These are phyloP conservation scores for Diaporthe humulicola DNA, from an alignment of 2,329 filamentous ascomycete genomes.

Conservation along the genomic window DNA sequence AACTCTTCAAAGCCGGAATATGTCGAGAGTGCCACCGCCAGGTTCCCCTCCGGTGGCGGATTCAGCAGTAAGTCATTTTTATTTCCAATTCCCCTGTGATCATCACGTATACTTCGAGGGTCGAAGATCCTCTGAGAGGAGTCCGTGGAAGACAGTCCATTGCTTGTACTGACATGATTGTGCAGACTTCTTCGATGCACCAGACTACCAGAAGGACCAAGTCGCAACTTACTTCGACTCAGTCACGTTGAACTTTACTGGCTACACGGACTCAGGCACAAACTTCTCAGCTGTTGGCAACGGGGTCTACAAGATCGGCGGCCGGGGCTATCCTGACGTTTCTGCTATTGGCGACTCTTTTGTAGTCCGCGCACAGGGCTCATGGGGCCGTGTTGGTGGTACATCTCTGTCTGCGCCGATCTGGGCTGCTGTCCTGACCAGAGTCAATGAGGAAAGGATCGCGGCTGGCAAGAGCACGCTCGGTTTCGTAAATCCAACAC, in stretches of 20 bases:
- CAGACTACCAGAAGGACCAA: conserved; percentile 47
- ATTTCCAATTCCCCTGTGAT: not conserved
- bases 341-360: conserved; percentile 57
- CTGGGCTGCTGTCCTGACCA: conserved; percentile 60
- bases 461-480: conserved; percentile 59
- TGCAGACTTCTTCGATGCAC: conserved; percentile 47
- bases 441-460: conserved; percentile 64
- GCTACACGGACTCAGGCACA: conserved; percentile 52
- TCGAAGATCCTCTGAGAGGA: no score
- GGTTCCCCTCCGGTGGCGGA: conserved; percentile 49
- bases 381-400: conserved; percentile 57
- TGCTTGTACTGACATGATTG: not conserved
- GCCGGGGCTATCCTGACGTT: conserved; percentile 64
- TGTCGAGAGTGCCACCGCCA: conserved; percentile 43
- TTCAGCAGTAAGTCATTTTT: conserved; percentile 45
- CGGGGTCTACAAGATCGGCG: conserved; percentile 58
- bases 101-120: not conserved
- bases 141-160: no score
- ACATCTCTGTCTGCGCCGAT: conserved; percentile 65
- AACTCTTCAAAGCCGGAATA: conserved; percentile 33
- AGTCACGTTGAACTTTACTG: conserved; percentile 45
- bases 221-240: conserved; percentile 45
- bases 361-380: conserved; percentile 50
- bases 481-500: conserved; percentile 64
- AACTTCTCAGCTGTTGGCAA: conserved; percentile 51